Evolutionary conservation across 2,329 filamentous ascomycete genomes (phyloP).

Genomic region (Sporothrix pseudoabietina): DNA sequence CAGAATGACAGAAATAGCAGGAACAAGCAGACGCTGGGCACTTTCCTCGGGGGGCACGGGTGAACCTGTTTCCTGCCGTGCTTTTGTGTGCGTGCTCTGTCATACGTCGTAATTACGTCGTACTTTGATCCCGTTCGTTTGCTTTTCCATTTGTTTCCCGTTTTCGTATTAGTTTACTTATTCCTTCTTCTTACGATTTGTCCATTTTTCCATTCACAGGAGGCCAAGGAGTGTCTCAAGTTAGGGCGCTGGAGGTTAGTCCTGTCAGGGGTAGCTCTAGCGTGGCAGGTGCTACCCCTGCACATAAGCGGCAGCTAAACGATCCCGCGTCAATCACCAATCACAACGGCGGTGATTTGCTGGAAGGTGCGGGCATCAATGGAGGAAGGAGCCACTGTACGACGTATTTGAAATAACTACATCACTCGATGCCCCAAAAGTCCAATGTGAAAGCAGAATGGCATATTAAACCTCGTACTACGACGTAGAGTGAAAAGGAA

Average conservation of each 20-base stretch:
- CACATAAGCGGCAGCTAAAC: slow-evolving; percentile 3
- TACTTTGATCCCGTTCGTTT: too few species aligned
- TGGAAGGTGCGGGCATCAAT: neutral
- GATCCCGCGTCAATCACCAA: neutral
- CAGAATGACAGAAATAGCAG: neutral
- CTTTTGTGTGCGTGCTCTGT: neutral
- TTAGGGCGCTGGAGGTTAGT: neutral
- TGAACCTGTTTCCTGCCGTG: neutral
- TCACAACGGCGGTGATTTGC: neutral
- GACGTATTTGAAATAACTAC: too few species aligned
- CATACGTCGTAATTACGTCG: neutral
- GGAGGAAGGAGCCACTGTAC: neutral
- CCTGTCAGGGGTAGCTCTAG: slow-evolving; percentile 11
- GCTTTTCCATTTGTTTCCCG: neutral
- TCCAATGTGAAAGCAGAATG: too few species aligned
- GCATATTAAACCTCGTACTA: too few species aligned
- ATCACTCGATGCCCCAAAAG: too few species aligned
- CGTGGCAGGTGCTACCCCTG: neutral
- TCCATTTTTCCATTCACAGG: neutral
- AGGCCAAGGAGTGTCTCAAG: slow-evolving; percentile 2
- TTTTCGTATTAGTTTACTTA: neutral
- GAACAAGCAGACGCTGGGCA: neutral
- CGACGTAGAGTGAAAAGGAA: neutral
- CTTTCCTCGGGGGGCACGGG: neutral
- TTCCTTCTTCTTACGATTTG: neutral